Evolutionary conservation across 768 basidiomycete species (phyloP).

Genomic region (Boletus reticuloceps): DNA sequence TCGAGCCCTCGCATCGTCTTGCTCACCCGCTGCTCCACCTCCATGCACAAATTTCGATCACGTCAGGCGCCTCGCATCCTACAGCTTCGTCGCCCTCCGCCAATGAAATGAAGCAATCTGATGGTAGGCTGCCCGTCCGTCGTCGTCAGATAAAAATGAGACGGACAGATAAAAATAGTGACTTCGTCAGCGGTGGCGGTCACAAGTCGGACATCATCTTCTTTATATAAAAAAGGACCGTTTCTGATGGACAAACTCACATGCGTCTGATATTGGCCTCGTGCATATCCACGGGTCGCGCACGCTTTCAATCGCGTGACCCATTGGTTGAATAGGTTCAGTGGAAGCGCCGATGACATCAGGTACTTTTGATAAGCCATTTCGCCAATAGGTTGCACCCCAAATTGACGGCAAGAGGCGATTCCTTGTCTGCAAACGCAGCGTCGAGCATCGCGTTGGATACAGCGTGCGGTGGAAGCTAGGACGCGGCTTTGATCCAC

Average conservation of each 20-base stretch:
- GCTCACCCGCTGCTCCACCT: not conserved
- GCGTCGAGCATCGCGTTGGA: slow-evolving; percentile 27
- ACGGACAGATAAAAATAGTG: not conserved
- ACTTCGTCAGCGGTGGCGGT: slow-evolving; percentile 12
- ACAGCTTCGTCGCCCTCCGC: not conserved
- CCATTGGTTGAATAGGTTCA: slow-evolving; percentile 13
- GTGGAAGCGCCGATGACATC: slow-evolving; percentile 17
- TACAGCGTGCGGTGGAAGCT: slow-evolving; percentile 30
- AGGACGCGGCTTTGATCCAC: slow-evolving; percentile 15
- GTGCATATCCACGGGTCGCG: slow-evolving; percentile 2
- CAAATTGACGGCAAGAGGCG: slow-evolving; percentile 27
- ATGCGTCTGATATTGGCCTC: slow-evolving; percentile 28
- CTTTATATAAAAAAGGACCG: slow-evolving; percentile 25
- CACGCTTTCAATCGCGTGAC: slow-evolving; percentile 26
- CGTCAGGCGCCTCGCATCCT: slow-evolving; percentile 8
- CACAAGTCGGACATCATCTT: slow-evolving; percentile 34
- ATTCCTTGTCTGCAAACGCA: slow-evolving; percentile 20
- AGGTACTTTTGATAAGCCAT: slow-evolving; percentile 9
- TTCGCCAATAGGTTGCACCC: slow-evolving; percentile 30
- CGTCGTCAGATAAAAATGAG: not conserved
- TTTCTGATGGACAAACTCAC: slow-evolving; percentile 24
- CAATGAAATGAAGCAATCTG: not conserved
- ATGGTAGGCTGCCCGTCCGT: not conserved
- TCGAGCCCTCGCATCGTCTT: not conserved
- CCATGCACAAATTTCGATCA: not conserved